Evolutionary conservation across 768 basidiomycete genomes (phyloP).

Genomic region (Daedaleopsis sinensis): DNA sequence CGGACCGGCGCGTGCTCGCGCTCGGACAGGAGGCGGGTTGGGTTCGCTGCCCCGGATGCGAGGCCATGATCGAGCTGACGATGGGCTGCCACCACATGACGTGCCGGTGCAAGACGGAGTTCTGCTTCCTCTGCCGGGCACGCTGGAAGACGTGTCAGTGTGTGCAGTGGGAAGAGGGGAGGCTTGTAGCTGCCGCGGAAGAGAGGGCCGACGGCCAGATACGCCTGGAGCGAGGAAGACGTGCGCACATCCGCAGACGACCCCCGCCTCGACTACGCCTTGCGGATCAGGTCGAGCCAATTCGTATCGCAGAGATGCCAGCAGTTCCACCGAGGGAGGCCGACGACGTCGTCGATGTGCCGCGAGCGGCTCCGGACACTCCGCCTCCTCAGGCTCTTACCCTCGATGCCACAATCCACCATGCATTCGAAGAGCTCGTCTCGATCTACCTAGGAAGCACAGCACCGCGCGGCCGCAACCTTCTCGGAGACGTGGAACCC

Average conservation of each 20-base stretch:
- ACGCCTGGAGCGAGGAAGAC: background rate
- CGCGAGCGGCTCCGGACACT: no score
- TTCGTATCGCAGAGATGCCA: background rate
- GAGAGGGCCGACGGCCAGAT: background rate
- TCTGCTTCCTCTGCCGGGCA: constrained; percentile 25
- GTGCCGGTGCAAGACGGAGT: constrained; percentile 29
- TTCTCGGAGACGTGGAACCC: no score
- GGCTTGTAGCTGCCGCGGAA: background rate
- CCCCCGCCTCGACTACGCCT: background rate
- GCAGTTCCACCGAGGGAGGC: no score
- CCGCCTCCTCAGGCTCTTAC: no score
- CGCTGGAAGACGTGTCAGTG: constrained; percentile 33
- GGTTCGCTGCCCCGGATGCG: constrained; percentile 34
- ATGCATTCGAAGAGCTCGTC: no score
- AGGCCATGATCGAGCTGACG: constrained; percentile 30
- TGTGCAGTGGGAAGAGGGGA: background rate
- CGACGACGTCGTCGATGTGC: no score
- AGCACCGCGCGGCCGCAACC: no score
- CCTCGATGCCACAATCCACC: no score
- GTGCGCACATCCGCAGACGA: background rate
- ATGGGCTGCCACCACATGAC: constrained; percentile 35
- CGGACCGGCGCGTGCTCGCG: constrained; percentile 10
- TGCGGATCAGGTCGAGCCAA: background rate
- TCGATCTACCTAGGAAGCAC: no score
- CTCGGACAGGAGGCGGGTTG: constrained; percentile 24